A percentile compares a stretch with the other conserved stretches of the same genome.
These are phyloP conservation scores for Sugiyamaella boreocaroliniensis DNA, from an alignment of 805 yeast species.

Conservation along the genomic window DNA sequence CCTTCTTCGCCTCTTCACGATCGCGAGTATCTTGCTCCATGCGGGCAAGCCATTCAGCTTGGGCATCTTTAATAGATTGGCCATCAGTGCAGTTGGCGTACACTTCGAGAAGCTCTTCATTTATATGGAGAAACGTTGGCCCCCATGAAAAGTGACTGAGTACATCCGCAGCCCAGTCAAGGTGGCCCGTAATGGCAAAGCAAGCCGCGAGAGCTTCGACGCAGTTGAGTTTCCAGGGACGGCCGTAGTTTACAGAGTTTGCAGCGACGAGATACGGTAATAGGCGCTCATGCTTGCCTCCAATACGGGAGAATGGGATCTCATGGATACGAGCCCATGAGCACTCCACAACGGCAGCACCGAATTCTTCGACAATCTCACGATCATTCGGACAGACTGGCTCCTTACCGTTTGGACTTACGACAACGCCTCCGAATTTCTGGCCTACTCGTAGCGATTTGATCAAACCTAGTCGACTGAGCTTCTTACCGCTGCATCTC, in stretches of 20 bases:
- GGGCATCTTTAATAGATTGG: conserved; percentile 63
- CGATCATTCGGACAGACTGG: conserved; percentile 86
- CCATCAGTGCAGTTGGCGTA: conserved; percentile 79
- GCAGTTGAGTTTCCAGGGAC: conserved; percentile 92
- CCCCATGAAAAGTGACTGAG: conserved; percentile 91
- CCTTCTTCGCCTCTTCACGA: conserved; percentile 32
- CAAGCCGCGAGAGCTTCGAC: conserved; percentile 98
- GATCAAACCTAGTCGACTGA: conserved; percentile 82
- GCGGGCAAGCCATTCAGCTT: conserved; percentile 63
- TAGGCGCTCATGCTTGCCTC: conserved; percentile 81
- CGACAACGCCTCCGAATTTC: conserved; percentile 83
- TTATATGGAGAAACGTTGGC: conserved; percentile 72
- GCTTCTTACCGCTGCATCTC: conserved; percentile 90
- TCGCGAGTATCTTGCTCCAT: conserved; percentile 40
- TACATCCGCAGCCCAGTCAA: conserved; percentile 79
- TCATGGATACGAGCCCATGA: conserved; percentile 98
- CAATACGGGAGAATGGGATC: conserved; percentile 88
- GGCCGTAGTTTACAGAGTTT: conserved; percentile 93
- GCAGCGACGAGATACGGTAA: conserved; percentile 93
- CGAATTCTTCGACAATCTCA: conserved; percentile 66
- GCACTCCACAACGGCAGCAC: conserved; percentile 98
- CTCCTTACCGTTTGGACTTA: conserved; percentile 84
- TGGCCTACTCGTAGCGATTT: conserved; percentile 81
- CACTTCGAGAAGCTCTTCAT: conserved; percentile 65
- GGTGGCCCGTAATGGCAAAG: conserved; percentile 85